Evolutionary conservation across 768 basidiomycete genomes (phyloP).

Genomic region (Neoboletus brunneissimus): DNA sequence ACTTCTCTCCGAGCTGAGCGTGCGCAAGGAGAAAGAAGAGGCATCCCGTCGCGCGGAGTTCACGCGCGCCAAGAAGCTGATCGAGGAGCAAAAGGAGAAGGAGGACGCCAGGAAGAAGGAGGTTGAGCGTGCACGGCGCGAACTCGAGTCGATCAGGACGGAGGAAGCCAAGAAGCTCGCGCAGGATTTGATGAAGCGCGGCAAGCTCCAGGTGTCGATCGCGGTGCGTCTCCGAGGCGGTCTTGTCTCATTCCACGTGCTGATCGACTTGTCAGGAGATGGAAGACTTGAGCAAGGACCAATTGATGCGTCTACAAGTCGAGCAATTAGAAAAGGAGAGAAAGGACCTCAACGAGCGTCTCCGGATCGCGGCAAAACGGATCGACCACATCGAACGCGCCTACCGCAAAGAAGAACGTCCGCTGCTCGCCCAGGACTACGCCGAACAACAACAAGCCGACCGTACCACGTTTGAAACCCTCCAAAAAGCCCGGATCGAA

Average conservation of each 20-base stretch:
- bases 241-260: neutral
- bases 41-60: constrained; percentile 73
- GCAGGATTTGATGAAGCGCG: constrained; percentile 76
- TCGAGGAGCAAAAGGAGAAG: constrained; percentile 56
- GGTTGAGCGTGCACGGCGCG: constrained; percentile 72
- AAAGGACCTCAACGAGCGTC: constrained; percentile 75
- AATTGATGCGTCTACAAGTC: constrained; percentile 86
- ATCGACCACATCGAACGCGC: constrained; percentile 96
- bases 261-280: constrained; percentile 51
- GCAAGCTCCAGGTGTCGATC: constrained; percentile 68
- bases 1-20: constrained; percentile 77
- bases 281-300: constrained; percentile 80
- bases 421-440: constrained; percentile 84
- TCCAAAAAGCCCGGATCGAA: constrained; percentile 58
- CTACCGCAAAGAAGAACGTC: constrained; percentile 88
- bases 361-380: constrained; percentile 82
- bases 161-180: constrained; percentile 89
- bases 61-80: constrained; percentile 62
- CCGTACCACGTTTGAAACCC: constrained; percentile 59
- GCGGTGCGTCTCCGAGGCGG: constrained; percentile 46
- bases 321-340: constrained; percentile 97
- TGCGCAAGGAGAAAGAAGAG: constrained; percentile 87
- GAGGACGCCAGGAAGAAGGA: constrained; percentile 65
- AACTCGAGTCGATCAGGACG: constrained; percentile 55
- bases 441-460: constrained; percentile 80